Conservation (phyloP, 768 basidiomycete species). For the Galerina sulciceps region DNA sequence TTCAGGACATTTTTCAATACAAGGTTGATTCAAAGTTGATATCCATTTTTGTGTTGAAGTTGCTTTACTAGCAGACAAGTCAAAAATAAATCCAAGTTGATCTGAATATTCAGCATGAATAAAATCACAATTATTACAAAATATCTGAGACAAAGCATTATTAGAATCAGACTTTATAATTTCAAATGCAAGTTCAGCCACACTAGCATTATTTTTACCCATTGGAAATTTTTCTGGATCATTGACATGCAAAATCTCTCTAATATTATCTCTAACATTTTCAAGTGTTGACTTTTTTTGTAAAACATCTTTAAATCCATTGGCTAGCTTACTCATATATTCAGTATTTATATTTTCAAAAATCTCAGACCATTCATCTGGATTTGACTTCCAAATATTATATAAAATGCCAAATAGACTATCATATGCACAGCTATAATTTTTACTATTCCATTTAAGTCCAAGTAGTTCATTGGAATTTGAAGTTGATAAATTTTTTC, state of each 20-base stretch:
- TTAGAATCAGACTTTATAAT: background rate
- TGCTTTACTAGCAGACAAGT: too few species aligned
- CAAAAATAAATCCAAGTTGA: too few species aligned
- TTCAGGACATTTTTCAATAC: too few species aligned
- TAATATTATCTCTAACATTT: background rate
- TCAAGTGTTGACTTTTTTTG: background rate
- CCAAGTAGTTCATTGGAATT: slow-evolving; percentile 1
- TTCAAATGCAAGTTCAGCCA: background rate
- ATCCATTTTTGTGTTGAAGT: too few species aligned
- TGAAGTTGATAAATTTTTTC: too few species aligned
- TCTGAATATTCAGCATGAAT: too few species aligned
- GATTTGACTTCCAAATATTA: slow-evolving; percentile 21
- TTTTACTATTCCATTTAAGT: slow-evolving; percentile 19
- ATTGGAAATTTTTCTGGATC: background rate
- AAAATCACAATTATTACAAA: too few species aligned
- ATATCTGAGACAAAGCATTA: background rate
- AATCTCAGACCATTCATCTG: background rate
- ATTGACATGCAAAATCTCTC: background rate
- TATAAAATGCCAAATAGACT: slow-evolving; percentile 22
- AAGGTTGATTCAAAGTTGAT: too few species aligned
- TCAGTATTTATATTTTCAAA: background rate
- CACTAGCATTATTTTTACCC: background rate
- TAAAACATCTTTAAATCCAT: background rate
- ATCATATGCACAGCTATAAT: slow-evolving; percentile 32
- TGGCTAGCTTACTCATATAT: background rate